phyloP scores from a whole-genome alignment of 176 grass and related monocot species.

The Carex scoparia region DNA sequence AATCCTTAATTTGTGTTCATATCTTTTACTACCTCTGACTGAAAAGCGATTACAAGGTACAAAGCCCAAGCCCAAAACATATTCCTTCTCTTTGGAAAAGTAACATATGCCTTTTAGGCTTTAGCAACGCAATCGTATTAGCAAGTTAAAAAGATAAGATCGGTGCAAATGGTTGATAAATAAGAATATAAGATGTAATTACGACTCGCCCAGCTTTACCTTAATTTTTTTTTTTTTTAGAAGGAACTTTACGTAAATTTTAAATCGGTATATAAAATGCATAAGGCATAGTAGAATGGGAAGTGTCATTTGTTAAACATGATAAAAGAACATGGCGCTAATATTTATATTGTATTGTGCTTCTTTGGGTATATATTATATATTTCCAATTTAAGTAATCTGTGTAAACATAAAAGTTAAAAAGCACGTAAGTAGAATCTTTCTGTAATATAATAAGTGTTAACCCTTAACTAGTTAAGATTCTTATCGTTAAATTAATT shows the following conservation, averaged over 20 bases:
- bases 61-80: slow-evolving; percentile 14
- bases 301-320: not conserved
- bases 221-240: not conserved
- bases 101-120: not conserved
- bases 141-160: not conserved
- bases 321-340: not conserved
- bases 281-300: not conserved
- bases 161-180: not conserved
- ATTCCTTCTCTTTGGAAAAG: not conserved
- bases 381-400: not conserved
- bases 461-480: too few relatives aligned
- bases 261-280: not conserved
- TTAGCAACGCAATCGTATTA: not conserved
- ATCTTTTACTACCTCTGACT: not conserved
- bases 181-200: not conserved
- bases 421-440: not conserved
- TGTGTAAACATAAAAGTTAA: not conserved
- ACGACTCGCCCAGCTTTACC: not conserved
- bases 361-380: not conserved
- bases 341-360: not conserved
- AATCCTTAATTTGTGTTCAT: too few relatives aligned
- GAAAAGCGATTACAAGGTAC: not conserved
- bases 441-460: not conserved
- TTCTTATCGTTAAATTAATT: too few relatives aligned
- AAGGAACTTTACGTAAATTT: not conserved